These are phyloP conservation scores for Gelatoporia subvermispora DNA, from an alignment of 768 basidiomycete species.

Conservation along the genomic window DNA sequence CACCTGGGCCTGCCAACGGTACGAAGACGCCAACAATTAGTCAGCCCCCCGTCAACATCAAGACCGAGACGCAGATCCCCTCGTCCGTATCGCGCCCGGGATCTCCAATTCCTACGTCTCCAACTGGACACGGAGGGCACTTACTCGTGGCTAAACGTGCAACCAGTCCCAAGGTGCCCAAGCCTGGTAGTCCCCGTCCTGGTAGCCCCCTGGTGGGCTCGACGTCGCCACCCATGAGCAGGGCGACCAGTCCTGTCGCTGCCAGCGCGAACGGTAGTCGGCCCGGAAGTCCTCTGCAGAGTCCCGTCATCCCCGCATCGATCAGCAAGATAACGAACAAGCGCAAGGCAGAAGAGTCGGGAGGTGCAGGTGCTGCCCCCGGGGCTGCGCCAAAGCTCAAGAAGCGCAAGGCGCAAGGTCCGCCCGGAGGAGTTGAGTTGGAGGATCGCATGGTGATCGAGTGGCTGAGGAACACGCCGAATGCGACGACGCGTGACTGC, in stretches of 20 bases:
- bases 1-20: conserved; percentile 20
- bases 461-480: conserved; percentile 67
- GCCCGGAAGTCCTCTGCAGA: conserved; percentile 27
- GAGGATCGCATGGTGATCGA: conserved; percentile 65
- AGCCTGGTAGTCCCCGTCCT: conserved; percentile 41
- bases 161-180: conserved; percentile 72
- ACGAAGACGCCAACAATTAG: conserved; percentile 29
- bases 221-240: conserved; percentile 31
- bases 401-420: conserved; percentile 43
- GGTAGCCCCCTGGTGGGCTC: conserved; percentile 52
- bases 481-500: conserved; percentile 72
- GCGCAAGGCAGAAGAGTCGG: conserved; percentile 4
- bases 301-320: conserved; percentile 24
- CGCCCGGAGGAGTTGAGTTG: conserved; percentile 41
- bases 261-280: conserved; percentile 24
- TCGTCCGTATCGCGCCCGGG: conserved; percentile 48
- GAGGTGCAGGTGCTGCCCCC: conserved; percentile 11
- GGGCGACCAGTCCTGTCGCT: conserved; percentile 45
- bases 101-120: conserved; percentile 42
- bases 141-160: conserved; percentile 80
- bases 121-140: conserved; percentile 60
- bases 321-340: conserved; percentile 57
- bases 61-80: conserved; percentile 20
- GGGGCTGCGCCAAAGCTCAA: conserved; percentile 40
- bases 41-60: conserved; percentile 17